Conservation (phyloP, 768 basidiomycete genomes). For the Exidia glandulosa region DNA sequence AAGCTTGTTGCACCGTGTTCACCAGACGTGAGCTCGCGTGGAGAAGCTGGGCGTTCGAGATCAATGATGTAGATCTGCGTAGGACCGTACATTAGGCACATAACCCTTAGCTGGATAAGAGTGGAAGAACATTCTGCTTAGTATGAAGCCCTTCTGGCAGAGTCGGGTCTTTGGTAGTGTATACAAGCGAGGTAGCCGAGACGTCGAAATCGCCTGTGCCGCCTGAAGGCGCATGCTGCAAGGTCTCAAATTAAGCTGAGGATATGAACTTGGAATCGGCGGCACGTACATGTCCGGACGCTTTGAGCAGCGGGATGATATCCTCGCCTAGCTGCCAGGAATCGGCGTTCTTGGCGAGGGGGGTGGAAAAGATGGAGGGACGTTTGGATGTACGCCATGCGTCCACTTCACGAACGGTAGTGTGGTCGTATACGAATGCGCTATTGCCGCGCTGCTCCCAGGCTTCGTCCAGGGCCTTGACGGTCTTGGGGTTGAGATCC, state of each 20-base stretch:
- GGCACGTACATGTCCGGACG: conserved; percentile 54
- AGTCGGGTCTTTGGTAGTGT: conserved; percentile 76
- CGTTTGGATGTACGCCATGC: conserved; percentile 68
- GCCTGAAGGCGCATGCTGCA: conserved; percentile 65
- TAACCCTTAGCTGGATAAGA: neutral
- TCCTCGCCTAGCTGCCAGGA: conserved; percentile 43
- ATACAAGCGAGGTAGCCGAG: conserved; percentile 55
- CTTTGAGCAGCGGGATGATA: conserved; percentile 50
- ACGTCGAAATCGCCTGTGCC: conserved; percentile 72
- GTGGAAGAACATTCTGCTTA: conserved; percentile 60
- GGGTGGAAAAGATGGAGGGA: conserved; percentile 59
- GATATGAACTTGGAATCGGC: neutral
- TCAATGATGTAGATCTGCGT: conserved; percentile 59
- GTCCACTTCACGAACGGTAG: conserved; percentile 69
- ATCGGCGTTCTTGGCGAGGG: conserved; percentile 35
- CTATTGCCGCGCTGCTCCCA: conserved; percentile 64
- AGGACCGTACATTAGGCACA: too few relatives aligned
- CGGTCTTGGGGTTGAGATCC: conserved; percentile 60
- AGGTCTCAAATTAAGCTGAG: too few relatives aligned
- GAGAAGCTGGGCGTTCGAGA: conserved; percentile 34
- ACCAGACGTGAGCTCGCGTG: conserved; percentile 68
- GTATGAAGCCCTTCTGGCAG: conserved; percentile 78
- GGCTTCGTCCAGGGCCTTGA: conserved; percentile 55
- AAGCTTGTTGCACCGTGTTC: conserved; percentile 70
- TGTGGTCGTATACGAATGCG: conserved; percentile 58